Conservation (phyloP, 2,329 filamentous ascomycete genomes). For the Exophiala aquamarina region DNA sequence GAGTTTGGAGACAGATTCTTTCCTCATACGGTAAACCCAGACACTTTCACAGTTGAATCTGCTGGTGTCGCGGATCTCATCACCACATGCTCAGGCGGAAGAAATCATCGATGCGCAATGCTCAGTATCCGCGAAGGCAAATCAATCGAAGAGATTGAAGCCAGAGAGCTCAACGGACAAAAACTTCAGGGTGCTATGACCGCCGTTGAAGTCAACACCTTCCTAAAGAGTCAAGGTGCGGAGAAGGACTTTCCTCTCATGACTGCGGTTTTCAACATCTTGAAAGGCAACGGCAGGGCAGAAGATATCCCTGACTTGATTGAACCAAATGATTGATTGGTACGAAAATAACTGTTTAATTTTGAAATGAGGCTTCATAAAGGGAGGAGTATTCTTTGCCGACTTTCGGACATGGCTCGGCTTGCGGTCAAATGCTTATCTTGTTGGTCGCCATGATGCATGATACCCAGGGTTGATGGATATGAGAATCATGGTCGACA, state of each 20-base stretch:
- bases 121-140: conserved; percentile 78
- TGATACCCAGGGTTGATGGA: conserved; percentile 17
- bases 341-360: too few relatives aligned
- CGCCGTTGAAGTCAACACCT: conserved; percentile 85
- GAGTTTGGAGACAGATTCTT: conserved; percentile 95
- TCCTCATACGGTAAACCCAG: conserved; percentile 71
- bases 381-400: not conserved
- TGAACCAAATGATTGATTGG: conserved; percentile 34
- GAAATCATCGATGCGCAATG: conserved; percentile 93
- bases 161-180: conserved; percentile 88
- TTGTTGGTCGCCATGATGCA: conserved; percentile 15
- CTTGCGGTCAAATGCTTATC: not conserved
- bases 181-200: conserved; percentile 94
- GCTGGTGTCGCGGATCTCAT: conserved; percentile 94
- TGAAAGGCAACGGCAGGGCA: conserved; percentile 73
- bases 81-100: conserved; percentile 85
- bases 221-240: conserved; percentile 73
- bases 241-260: conserved; percentile 89
- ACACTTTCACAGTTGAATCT: conserved; percentile 95
- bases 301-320: conserved; percentile 77
- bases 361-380: too few relatives aligned
- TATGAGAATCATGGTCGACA: too few relatives aligned
- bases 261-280: conserved; percentile 80
- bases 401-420: too few relatives aligned
- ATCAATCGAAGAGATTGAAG: conserved; percentile 83